Evolutionary conservation across 495 filamentous ascomycete genomes (phyloP).

Genomic region (Cercophora scortea): DNA sequence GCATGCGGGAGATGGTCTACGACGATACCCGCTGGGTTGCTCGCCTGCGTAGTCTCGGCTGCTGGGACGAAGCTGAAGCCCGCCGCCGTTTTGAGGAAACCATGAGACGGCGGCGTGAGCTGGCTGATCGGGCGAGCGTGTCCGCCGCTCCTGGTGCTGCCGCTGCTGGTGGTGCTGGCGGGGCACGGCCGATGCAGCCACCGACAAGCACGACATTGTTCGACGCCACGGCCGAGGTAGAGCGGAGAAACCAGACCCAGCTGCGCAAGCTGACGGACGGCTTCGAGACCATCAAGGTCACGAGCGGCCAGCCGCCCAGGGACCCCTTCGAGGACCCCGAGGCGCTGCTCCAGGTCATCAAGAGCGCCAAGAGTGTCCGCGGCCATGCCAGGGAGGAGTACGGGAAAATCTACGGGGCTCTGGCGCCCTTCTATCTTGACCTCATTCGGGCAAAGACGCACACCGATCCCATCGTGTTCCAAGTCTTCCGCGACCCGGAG

Average conservation of each 20-base stretch:
- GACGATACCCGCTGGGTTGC: slow-evolving; percentile 95
- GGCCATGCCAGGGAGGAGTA: slow-evolving; percentile 86
- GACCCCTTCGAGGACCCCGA: slow-evolving; percentile 43
- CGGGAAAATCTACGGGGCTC: slow-evolving; percentile 77
- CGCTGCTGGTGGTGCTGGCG: background rate
- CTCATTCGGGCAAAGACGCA: slow-evolving; percentile 64
- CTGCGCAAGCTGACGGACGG: slow-evolving; percentile 44
- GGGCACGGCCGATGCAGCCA: slow-evolving; percentile 1
- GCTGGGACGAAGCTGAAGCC: slow-evolving; percentile 89
- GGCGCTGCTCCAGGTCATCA: slow-evolving; percentile 57
- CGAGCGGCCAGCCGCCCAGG: background rate
- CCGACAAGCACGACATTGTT: slow-evolving; percentile 52
- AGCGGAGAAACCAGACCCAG: slow-evolving; percentile 30
- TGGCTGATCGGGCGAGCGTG: slow-evolving; percentile 21
- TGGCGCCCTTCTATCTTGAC: slow-evolving; percentile 84
- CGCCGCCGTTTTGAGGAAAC: slow-evolving; percentile 68
- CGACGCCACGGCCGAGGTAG: slow-evolving; percentile 56
- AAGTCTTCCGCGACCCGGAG: slow-evolving; percentile 77
- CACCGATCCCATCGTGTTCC: slow-evolving; percentile 75
- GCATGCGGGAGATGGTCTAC: slow-evolving; percentile 96
- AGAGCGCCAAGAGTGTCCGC: slow-evolving; percentile 65
- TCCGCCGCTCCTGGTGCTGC: slow-evolving; percentile 13
- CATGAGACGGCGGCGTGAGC: slow-evolving; percentile 58
- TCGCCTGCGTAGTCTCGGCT: slow-evolving; percentile 71
- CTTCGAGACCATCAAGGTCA: slow-evolving; percentile 57